A percentile compares a stretch with the other conserved stretches of the same genome.
phyloP scores from a whole-genome alignment of 1,284 basidiomycete genomes.

The Pseudozyma tsukubaensis region DNA sequence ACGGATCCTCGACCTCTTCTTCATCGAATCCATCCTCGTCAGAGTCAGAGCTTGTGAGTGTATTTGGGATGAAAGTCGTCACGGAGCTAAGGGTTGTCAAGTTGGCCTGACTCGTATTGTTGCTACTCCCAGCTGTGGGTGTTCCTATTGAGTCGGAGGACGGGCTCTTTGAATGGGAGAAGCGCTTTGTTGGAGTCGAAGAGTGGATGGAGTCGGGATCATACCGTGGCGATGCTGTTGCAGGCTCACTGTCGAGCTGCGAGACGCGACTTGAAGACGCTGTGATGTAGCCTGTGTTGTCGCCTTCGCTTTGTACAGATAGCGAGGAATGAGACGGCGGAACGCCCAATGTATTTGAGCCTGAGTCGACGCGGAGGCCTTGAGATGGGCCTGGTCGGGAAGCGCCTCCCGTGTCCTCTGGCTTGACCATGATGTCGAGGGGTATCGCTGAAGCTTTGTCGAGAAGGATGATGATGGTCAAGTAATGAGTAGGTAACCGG shows the following conservation, averaged over 20 bases:
- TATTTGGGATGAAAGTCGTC: slow-evolving; percentile 39
- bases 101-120: slow-evolving; percentile 2
- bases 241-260: slow-evolving; percentile 17
- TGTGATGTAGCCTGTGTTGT: slow-evolving; percentile 26
- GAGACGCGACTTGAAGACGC: slow-evolving; percentile 33
- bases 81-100: slow-evolving; percentile 30
- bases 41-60: slow-evolving; percentile 3
- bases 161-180: slow-evolving; percentile 1
- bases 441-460: no score
- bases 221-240: slow-evolving; percentile 20
- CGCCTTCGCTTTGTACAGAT: slow-evolving; percentile 28
- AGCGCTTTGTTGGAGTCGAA: slow-evolving; percentile 20
- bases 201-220: slow-evolving; percentile 14
- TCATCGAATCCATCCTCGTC: slow-evolving; percentile 23
- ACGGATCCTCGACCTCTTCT: background rate
- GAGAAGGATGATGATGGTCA: no score
- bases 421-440: no score
- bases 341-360: slow-evolving; percentile 6
- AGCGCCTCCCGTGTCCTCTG: no score
- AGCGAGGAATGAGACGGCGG: slow-evolving; percentile 27
- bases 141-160: slow-evolving; percentile 15
- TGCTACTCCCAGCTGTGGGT: slow-evolving; percentile 4
- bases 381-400: no score
- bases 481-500: no score
- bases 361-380: no score